Evolutionary conservation across 345 rosid genomes (phyloP).

Genomic region (Anacardium occidentale): DNA sequence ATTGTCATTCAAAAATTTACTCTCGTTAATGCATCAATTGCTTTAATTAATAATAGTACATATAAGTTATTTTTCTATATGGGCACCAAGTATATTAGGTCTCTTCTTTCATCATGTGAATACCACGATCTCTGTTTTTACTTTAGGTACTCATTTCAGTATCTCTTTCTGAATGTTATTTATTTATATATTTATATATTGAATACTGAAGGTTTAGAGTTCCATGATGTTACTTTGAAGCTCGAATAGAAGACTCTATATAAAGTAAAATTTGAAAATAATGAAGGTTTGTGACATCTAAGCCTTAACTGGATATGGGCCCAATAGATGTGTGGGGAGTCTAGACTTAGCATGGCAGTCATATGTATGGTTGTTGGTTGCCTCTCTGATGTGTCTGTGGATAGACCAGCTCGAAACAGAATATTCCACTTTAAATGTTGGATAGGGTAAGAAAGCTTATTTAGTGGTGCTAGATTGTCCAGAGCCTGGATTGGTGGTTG

Average conservation of each 20-base stretch:
- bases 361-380: neutral
- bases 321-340: no score
- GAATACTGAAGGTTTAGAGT: neutral
- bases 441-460: neutral
- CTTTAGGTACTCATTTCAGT: neutral
- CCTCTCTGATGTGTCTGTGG: neutral
- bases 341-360: no score
- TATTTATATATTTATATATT: no score
- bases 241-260: neutral
- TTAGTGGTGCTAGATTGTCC: neutral
- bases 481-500: neutral
- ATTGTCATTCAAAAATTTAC: neutral
- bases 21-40: neutral
- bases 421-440: neutral
- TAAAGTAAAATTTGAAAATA: neutral
- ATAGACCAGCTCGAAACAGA: neutral
- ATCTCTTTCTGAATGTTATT: neutral
- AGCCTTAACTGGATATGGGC: no score
- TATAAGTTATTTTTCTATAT: neutral
- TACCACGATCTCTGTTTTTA: neutral
- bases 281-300: neutral
- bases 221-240: no score
- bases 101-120: neutral
- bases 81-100: neutral
- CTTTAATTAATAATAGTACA: neutral